Conservation (phyloP, 2,329 filamentous ascomycete genomes). For the Penicillium sp. region DNA sequence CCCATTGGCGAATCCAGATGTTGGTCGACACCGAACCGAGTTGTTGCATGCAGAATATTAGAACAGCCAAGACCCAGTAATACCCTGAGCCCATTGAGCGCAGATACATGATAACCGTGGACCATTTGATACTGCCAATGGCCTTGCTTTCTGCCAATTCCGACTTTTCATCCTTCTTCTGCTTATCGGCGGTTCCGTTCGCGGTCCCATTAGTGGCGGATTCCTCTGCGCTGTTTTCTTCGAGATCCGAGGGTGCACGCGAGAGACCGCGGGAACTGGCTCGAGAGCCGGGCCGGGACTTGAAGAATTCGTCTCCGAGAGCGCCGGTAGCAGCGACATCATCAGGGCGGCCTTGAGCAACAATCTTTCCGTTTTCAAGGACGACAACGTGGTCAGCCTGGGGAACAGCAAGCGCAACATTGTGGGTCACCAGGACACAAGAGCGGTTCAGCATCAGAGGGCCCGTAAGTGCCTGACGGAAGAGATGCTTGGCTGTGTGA, state of each 20-base stretch:
- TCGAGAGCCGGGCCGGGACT: conserved; percentile 65
- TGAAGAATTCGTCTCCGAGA: conserved; percentile 77
- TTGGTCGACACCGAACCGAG: conserved; percentile 81
- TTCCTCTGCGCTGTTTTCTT: conserved; percentile 46
- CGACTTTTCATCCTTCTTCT: conserved; percentile 45
- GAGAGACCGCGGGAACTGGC: conserved; percentile 70
- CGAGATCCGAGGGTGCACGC: conserved; percentile 67
- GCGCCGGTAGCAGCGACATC: conserved; percentile 82
- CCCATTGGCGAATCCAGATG: conserved; percentile 92
- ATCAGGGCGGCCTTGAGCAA: conserved; percentile 67
- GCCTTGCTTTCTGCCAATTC: conserved; percentile 69
- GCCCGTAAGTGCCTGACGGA: conserved; percentile 84
- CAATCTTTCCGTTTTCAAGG: conserved; percentile 78
- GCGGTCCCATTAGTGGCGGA: conserved; percentile 43
- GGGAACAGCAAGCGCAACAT: conserved; percentile 80
- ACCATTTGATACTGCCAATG: conserved; percentile 79
- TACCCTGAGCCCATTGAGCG: conserved; percentile 91
- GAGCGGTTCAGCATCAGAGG: conserved; percentile 83
- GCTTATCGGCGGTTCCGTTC: conserved; percentile 37
- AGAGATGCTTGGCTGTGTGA: conserved; percentile 97
- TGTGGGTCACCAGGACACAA: conserved; percentile 94
- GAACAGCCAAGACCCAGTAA: conserved; percentile 76
- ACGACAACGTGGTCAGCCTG: conserved; percentile 74
- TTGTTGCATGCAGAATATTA: conserved; percentile 78
- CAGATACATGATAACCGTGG: conserved; percentile 80